phyloP scores from a whole-genome alignment of 2,329 filamentous ascomycete species.

The Paraphoma sp. region DNA sequence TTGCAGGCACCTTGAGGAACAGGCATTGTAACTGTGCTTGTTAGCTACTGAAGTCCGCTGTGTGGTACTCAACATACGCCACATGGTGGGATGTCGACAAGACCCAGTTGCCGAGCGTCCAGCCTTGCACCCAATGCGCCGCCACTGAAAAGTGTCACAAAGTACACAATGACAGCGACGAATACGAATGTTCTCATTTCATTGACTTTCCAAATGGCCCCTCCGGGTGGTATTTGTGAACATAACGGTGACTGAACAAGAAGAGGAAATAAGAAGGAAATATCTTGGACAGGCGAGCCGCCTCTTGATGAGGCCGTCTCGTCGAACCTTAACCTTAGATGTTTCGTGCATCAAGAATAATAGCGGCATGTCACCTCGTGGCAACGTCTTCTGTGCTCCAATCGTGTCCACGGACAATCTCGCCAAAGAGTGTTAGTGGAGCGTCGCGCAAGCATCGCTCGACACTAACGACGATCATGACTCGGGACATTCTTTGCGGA shows the following conservation, averaged over 20 bases:
- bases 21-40: conserved; percentile 16
- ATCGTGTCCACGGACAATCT: neutral
- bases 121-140: neutral
- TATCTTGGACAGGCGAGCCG: neutral
- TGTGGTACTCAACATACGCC: neutral
- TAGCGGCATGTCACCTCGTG: neutral
- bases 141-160: neutral
- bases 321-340: neutral
- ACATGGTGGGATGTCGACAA: neutral
- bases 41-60: neutral
- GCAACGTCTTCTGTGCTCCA: neutral
- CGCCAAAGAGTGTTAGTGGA: neutral
- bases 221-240: neutral
- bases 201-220: neutral
- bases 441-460: neutral
- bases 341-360: neutral
- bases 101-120: neutral
- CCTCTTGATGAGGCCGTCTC: neutral
- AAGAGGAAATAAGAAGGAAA: neutral
- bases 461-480: neutral
- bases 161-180: neutral
- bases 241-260: neutral
- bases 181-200: neutral
- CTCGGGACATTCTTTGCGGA: neutral
- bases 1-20: conserved; percentile 14